phyloP scores from a whole-genome alignment of 2,329 filamentous ascomycete genomes.

The Onygenales sp. region DNA sequence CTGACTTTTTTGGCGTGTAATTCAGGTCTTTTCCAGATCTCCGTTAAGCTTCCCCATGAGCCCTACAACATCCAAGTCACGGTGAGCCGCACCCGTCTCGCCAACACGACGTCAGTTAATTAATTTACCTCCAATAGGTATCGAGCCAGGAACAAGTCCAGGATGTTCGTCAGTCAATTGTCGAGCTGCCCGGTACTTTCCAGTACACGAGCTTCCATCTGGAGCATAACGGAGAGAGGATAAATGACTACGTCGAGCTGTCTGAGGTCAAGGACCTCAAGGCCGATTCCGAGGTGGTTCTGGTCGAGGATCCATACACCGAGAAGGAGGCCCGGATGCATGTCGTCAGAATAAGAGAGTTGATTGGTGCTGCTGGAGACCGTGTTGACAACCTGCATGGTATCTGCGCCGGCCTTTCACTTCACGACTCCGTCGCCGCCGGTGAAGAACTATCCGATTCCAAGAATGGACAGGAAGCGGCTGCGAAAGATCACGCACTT shows the following conservation, averaged over 20 bases:
- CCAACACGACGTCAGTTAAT: conserved; percentile 16
- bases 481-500: conserved; percentile 45
- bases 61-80: conserved; percentile 74
- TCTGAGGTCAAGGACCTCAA: conserved; percentile 77
- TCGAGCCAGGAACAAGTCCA: conserved; percentile 93
- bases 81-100: conserved; percentile 43
- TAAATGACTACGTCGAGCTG: conserved; percentile 92
- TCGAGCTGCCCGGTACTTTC: conserved; percentile 85
- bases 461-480: conserved; percentile 26
- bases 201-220: conserved; percentile 99
- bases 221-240: conserved; percentile 74
- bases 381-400: conserved; percentile 81
- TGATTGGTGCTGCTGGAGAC: conserved; percentile 85
- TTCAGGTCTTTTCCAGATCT: conserved; percentile 57
- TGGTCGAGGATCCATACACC: conserved; percentile 93
- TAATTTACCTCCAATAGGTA: conserved; percentile 45
- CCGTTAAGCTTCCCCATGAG: conserved; percentile 71
- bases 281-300: conserved; percentile 63
- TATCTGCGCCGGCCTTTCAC: conserved; percentile 70
- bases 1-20: not conserved
- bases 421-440: conserved; percentile 66
- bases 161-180: conserved; percentile 91
- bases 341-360: conserved; percentile 77
- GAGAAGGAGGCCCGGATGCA: conserved; percentile 98
- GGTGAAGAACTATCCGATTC: conserved; percentile 33